A percentile compares a stretch with the other conserved stretches of the same genome.
These are phyloP conservation scores for Eucalyptus viminalis DNA, from an alignment of 345 rosid species.

Conservation along the genomic window DNA sequence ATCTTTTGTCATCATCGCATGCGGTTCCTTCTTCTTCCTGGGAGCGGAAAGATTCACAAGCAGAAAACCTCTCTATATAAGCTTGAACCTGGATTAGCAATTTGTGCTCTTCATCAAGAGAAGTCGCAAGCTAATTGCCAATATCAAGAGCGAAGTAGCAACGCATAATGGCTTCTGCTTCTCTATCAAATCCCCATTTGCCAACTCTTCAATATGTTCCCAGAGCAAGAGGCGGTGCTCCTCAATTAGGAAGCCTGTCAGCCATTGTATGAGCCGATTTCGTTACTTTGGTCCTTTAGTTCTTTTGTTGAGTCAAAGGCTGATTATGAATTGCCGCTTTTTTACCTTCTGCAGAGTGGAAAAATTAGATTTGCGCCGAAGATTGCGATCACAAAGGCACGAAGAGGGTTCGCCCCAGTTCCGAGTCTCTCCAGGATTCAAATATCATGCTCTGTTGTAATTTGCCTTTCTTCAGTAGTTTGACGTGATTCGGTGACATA, in stretches of 20 bases:
- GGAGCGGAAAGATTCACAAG: neutral
- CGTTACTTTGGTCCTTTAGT: neutral
- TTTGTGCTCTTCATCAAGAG: neutral
- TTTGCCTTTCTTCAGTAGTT: neutral
- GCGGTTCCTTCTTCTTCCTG: neutral
- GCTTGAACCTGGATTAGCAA: neutral
- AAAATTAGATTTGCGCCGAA: conserved; percentile 12
- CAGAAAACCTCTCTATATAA: neutral
- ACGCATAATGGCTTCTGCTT: neutral
- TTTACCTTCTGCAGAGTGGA: conserved; percentile 7
- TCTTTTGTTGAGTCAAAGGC: neutral
- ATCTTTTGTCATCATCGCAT: neutral
- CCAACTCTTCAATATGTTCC: neutral
- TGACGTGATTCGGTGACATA: neutral
- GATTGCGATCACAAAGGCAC: conserved; percentile 4
- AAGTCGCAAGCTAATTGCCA: neutral
- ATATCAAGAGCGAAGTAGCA: neutral
- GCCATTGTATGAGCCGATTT: neutral
- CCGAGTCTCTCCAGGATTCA: conserved; percentile 8
- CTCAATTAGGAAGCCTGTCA: neutral
- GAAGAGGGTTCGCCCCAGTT: neutral
- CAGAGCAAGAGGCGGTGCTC: neutral
- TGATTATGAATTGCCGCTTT: neutral
- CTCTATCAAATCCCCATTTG: neutral
- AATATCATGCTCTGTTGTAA: conserved; percentile 45